Percentiles rank a stretch among this genome's conserved stretches.
Conservation (phyloP, 2,329 filamentous ascomycete genomes). For the Lasiodiplodia gonubiensis region DNA sequence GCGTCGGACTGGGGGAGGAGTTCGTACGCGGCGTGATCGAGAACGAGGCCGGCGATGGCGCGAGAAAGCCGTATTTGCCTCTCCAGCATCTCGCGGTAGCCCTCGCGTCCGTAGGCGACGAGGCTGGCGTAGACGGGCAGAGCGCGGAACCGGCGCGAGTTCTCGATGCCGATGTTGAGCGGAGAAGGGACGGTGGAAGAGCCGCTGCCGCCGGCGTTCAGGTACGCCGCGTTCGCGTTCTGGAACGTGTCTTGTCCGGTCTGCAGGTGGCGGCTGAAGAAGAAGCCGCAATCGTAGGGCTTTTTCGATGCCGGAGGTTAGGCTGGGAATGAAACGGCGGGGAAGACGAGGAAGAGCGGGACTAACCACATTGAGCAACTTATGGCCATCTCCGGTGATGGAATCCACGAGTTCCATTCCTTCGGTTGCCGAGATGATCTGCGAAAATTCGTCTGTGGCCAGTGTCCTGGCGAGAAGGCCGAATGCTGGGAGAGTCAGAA, state of each 20-base stretch:
- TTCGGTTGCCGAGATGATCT: constrained; percentile 58
- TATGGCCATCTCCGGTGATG: constrained; percentile 86
- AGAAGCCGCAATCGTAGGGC: constrained; percentile 92
- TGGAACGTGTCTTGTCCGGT: constrained; percentile 70
- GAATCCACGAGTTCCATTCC: constrained; percentile 85
- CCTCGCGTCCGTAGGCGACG: constrained; percentile 72
- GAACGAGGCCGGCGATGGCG: constrained; percentile 67
- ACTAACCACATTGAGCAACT: constrained; percentile 84
- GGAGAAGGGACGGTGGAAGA: constrained; percentile 74
- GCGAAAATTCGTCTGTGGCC: constrained; percentile 62
- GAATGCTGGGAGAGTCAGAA: constrained; percentile 63
- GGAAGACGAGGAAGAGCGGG: not conserved
- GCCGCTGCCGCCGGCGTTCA: constrained; percentile 53
- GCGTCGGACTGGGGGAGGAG: constrained; percentile 61
- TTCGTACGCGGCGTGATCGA: constrained; percentile 66
- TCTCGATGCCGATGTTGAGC: constrained; percentile 85
- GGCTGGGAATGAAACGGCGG: not conserved
- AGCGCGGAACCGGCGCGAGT: constrained; percentile 87
- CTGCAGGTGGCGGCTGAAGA: constrained; percentile 71
- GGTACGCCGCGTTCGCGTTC: constrained; percentile 86
- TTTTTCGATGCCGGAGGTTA: constrained; percentile 37
- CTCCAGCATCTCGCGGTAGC: constrained; percentile 71
- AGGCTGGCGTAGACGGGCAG: constrained; percentile 87
- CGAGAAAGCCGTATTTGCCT: constrained; percentile 76
- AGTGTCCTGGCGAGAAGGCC: constrained; percentile 79